These are phyloP conservation scores for Pythium volutum DNA, from an alignment of 352 stramenopile species.

Conservation along the genomic window DNA sequence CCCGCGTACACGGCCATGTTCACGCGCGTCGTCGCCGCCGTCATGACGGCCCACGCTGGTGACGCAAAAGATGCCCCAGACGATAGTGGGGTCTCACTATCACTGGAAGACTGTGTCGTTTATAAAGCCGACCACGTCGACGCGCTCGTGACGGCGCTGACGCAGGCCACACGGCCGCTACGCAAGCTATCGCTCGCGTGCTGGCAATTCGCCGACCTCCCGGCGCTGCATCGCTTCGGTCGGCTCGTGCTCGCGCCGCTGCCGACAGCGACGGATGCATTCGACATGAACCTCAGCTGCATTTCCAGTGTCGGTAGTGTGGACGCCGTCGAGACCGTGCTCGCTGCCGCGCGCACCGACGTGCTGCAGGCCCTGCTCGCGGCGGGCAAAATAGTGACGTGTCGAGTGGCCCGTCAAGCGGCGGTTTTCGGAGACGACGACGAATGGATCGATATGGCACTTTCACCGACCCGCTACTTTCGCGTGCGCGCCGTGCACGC, in stretches of 20 bases:
- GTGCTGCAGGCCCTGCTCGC: background rate
- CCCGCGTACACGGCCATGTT: background rate
- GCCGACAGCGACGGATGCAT: background rate
- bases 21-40: background rate
- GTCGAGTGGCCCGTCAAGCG: background rate
- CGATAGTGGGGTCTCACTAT: background rate
- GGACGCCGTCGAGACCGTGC: too few relatives aligned
- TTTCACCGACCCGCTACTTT: background rate
- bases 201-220: background rate
- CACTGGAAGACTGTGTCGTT: background rate
- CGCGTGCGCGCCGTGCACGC: too few relatives aligned
- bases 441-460: background rate
- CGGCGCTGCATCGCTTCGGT: background rate
- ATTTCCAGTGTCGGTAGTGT: background rate
- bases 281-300: slow-evolving; percentile 4
- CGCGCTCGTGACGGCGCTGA: background rate
- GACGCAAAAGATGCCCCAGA: background rate
- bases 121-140: background rate
- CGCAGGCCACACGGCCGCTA: background rate
- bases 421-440: background rate
- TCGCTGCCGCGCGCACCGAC: background rate
- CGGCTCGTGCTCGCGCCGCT: background rate
- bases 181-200: slow-evolving; percentile 1
- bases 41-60: too few relatives aligned
- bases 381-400: background rate